A percentile compares a stretch with the other conserved stretches of the same genome.
These are phyloP conservation scores for Priceomyces medius DNA, from an alignment of 805 yeast species.

Conservation along the genomic window DNA sequence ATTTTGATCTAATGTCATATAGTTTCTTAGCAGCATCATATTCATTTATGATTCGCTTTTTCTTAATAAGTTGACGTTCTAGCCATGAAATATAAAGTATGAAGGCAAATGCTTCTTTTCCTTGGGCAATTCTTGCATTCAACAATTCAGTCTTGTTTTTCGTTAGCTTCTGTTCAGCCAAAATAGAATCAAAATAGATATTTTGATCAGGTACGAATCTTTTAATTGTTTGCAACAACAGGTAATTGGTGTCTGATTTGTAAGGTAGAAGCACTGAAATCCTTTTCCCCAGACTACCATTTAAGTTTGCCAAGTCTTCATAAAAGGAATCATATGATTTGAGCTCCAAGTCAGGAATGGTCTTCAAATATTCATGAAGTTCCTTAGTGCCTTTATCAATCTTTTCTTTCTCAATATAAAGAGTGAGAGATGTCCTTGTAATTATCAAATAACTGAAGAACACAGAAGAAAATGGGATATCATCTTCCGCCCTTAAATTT, in stretches of 20 bases:
- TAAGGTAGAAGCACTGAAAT: conserved; percentile 31
- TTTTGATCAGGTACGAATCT: conserved; percentile 23
- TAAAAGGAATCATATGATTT: conserved; percentile 60
- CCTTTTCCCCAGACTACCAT: conserved; percentile 13
- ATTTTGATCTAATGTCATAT: conserved; percentile 51
- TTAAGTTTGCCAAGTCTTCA: conserved; percentile 44
- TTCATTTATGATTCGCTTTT: conserved; percentile 51
- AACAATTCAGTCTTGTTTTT: conserved; percentile 72
- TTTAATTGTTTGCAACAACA: conserved; percentile 30
- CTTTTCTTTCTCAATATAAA: conserved; percentile 56
- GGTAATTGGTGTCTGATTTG: conserved; percentile 29
- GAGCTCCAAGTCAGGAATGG: conserved; percentile 34
- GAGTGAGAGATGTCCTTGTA: conserved; percentile 31
- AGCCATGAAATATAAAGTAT: conserved; percentile 81
- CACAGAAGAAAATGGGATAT: conserved; percentile 83
- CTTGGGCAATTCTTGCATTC: conserved; percentile 75
- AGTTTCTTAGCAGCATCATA: conserved; percentile 64
- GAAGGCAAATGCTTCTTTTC: conserved; percentile 79
- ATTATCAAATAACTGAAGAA: conserved; percentile 66
- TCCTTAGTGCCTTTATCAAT: conserved; percentile 30
- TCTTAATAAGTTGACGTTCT: conserved; percentile 50
- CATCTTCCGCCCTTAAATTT: conserved; percentile 73
- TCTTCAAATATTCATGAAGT: conserved; percentile 21
- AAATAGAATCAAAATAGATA: conserved; percentile 28
- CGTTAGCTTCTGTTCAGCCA: conserved; percentile 60